A percentile compares a stretch with the other conserved stretches of the same genome.
phyloP scores from a whole-genome alignment of 176 grass and related monocot species.

The Raddia distichophylla region DNA sequence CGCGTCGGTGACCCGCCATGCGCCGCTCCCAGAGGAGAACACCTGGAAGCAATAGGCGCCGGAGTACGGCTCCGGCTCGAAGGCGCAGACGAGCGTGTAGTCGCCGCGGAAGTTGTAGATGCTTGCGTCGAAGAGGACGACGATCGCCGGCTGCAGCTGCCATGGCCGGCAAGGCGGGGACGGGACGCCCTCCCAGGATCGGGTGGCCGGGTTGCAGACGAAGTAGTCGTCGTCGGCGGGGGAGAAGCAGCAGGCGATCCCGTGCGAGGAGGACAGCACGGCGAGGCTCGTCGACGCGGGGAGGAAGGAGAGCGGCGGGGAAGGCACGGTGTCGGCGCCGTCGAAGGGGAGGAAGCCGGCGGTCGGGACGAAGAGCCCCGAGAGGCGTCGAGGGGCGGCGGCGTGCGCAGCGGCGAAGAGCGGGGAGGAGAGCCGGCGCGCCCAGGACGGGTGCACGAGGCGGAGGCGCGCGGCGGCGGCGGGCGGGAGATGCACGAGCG shows the following conservation, averaged over 20 bases:
- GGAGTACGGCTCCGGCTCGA: neutral
- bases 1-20: constrained; percentile 46
- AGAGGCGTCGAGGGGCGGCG: constrained; percentile 18
- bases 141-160: constrained; percentile 45
- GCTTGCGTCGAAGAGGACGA: constrained; percentile 50
- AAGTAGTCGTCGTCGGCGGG: constrained; percentile 19
- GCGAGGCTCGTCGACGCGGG: neutral
- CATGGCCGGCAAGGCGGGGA: constrained; percentile 35
- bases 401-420: constrained; percentile 60
- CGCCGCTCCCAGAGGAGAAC: constrained; percentile 41
- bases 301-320: constrained; percentile 44
- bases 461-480: constrained; percentile 41
- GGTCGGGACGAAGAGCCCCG: constrained; percentile 40
- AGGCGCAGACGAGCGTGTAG: constrained; percentile 57
- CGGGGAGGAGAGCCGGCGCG: constrained; percentile 29
- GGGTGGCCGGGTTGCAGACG: constrained; percentile 60
- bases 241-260: constrained; percentile 56
- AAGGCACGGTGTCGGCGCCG: constrained; percentile 33
- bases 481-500: constrained; percentile 47
- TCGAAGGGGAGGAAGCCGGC: constrained; percentile 37
- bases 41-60: constrained; percentile 47
- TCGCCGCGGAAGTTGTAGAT: constrained; percentile 54
- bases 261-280: constrained; percentile 50
- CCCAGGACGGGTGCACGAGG: constrained; percentile 51
- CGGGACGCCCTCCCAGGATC: constrained; percentile 43